phyloP scores from a whole-genome alignment of 306 rosid genomes.

The Begonia loranthoides region DNA sequence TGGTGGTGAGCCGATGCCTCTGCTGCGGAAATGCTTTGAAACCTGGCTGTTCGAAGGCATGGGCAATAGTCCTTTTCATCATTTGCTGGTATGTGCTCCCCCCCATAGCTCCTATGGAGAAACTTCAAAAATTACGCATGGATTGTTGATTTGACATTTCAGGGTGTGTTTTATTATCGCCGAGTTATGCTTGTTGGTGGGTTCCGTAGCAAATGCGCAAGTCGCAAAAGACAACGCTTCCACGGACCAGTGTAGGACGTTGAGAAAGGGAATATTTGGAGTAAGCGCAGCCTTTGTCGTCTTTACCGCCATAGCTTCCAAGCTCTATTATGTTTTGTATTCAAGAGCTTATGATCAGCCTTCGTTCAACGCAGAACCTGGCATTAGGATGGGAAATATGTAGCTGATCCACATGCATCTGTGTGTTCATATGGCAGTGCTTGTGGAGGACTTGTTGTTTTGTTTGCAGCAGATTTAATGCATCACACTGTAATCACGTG shows the following conservation, averaged over 20 bases:
- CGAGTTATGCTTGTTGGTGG: conserved; percentile 49
- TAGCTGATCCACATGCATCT: conserved; percentile 10
- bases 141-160: conserved; percentile 14
- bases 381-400: conserved; percentile 56
- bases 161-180: conserved; percentile 63
- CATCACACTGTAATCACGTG: too few relatives aligned
- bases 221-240: conserved; percentile 36
- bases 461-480: too few relatives aligned
- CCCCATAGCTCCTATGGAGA: neutral
- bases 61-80: conserved; percentile 63
- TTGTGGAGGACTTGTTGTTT: too few relatives aligned
- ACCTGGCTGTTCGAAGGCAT: conserved; percentile 56
- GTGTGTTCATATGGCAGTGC: too few relatives aligned
- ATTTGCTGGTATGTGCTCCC: conserved; percentile 43
- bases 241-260: conserved; percentile 30
- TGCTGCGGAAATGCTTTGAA: conserved; percentile 74
- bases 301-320: conserved; percentile 51
- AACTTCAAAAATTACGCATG: neutral
- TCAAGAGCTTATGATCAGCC: conserved; percentile 50
- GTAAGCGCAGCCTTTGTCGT: conserved; percentile 83
- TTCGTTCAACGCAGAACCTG: conserved; percentile 46
- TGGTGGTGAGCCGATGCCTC: conserved; percentile 57
- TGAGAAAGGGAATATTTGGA: conserved; percentile 67
- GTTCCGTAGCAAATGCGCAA: conserved; percentile 56
- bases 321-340: conserved; percentile 59